phyloP scores from a whole-genome alignment of 768 basidiomycete genomes.

The Suillus clintonianus region DNA sequence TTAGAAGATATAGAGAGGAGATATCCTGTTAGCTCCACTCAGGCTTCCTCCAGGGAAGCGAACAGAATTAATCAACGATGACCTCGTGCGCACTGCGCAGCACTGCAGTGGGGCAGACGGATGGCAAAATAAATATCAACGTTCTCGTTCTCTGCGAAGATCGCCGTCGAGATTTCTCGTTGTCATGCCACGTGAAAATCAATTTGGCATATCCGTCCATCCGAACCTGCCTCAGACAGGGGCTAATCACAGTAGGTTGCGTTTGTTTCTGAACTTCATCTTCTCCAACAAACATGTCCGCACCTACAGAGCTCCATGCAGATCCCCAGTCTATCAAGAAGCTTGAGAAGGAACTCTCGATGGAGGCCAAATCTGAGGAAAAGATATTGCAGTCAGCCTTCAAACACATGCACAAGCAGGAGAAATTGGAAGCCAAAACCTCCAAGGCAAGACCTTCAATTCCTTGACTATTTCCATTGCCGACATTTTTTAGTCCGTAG shows the following conservation, averaged over 20 bases:
- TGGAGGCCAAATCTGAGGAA: constrained; percentile 56
- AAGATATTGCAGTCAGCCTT: constrained; percentile 50
- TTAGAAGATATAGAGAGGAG: too few relatives aligned
- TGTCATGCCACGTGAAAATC: background rate
- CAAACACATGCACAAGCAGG: constrained; percentile 52
- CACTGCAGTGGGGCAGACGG: background rate
- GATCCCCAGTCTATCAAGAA: constrained; percentile 35
- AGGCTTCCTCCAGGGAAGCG: background rate
- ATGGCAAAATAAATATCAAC: too few relatives aligned
- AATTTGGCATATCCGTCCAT: background rate
- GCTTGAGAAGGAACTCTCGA: constrained; percentile 45
- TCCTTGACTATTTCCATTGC: background rate
- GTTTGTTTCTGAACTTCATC: background rate
- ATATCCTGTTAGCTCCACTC: background rate
- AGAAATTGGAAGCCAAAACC: constrained; percentile 55
- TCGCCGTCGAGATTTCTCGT: background rate
- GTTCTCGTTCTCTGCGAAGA: background rate
- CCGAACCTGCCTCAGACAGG: background rate
- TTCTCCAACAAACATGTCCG: constrained; percentile 22
- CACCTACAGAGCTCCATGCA: constrained; percentile 13
- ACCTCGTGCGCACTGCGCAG: too few relatives aligned
- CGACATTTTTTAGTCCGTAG: constrained; percentile 34
- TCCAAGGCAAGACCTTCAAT: constrained; percentile 42
- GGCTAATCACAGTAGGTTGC: background rate
- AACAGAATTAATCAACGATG: background rate